These are phyloP conservation scores for Metarhizium humberi DNA, from an alignment of 2,329 filamentous ascomycete genomes.

Conservation along the genomic window DNA sequence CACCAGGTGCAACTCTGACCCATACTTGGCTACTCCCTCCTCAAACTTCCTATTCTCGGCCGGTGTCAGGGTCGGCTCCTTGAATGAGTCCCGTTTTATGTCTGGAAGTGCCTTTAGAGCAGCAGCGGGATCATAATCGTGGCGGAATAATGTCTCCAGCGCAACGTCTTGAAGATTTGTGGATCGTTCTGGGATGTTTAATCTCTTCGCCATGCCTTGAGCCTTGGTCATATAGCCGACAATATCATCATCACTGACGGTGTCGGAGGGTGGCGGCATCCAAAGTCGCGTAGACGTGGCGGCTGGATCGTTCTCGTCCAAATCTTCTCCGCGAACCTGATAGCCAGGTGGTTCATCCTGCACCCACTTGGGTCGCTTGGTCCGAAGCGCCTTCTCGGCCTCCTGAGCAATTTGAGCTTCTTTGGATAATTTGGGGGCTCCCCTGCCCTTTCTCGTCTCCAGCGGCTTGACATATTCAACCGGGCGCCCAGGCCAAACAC, in stretches of 20 bases:
- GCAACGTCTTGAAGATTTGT: constrained; percentile 87
- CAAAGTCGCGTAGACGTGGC: constrained; percentile 71
- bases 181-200: constrained; percentile 65
- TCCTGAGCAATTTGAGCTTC: constrained; percentile 76
- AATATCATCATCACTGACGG: constrained; percentile 47
- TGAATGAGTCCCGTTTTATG: constrained; percentile 62
- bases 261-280: constrained; percentile 57
- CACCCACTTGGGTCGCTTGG: constrained; percentile 84
- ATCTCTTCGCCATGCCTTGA: constrained; percentile 51
- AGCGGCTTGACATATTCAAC: constrained; percentile 85
- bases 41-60: constrained; percentile 85
- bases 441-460: constrained; percentile 79
- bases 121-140: constrained; percentile 60
- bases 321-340: constrained; percentile 72
- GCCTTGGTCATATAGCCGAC: constrained; percentile 69
- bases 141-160: constrained; percentile 60
- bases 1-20: constrained; percentile 78
- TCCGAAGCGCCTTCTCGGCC: constrained; percentile 68
- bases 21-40: constrained; percentile 80
- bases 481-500: constrained; percentile 75
- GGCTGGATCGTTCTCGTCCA: constrained; percentile 58
- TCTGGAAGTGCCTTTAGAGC: constrained; percentile 63
- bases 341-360: constrained; percentile 87
- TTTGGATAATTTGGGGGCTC: constrained; percentile 68
- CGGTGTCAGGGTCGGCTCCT: constrained; percentile 72